Evolutionary conservation across 257 asterid genomes (phyloP).

Genomic region (Coffea eugenioides): DNA sequence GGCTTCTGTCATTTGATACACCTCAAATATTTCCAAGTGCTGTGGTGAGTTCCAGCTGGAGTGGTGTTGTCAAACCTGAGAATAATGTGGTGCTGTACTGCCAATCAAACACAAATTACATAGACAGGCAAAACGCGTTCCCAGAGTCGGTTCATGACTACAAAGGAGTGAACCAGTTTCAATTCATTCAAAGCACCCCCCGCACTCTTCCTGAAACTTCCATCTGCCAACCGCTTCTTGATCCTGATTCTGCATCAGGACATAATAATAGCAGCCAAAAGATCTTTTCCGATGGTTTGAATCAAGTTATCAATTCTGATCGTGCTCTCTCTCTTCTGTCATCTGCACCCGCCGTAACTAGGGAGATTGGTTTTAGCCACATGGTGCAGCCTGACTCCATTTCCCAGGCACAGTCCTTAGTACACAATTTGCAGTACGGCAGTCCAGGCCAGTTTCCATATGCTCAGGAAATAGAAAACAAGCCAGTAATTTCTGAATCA

Average conservation of each 20-base stretch:
- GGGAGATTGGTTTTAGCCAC: constrained; percentile 53
- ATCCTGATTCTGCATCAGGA: constrained; percentile 32
- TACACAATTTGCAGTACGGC: constrained; percentile 38
- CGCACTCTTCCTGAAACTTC: constrained; percentile 30
- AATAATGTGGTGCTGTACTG: constrained; percentile 30
- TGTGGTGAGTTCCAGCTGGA: constrained; percentile 49
- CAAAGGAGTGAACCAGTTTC: constrained; percentile 42
- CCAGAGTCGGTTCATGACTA: constrained; percentile 33
- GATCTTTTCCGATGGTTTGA: constrained; percentile 39
- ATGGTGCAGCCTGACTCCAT: constrained; percentile 37
- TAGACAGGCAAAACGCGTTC: constrained; percentile 34
- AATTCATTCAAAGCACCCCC: constrained; percentile 40
- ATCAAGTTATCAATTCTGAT: constrained; percentile 47
- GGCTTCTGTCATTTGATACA: constrained; percentile 49
- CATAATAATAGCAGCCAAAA: constrained; percentile 28
- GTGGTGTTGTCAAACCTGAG: constrained; percentile 38
- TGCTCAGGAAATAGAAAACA: constrained; percentile 36
- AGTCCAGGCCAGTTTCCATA: constrained; percentile 35
- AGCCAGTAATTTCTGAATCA: constrained; percentile 30
- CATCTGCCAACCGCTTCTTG: constrained; percentile 34
- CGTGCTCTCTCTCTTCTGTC: constrained; percentile 99
- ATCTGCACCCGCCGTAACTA: constrained; percentile 50
- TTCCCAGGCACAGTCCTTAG: constrained; percentile 33
- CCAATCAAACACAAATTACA: constrained; percentile 31
- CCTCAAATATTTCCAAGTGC: constrained; percentile 45